These are phyloP conservation scores for Talaromyces ruber DNA, from an alignment of 495 filamentous ascomycete genomes.

Conservation along the genomic window DNA sequence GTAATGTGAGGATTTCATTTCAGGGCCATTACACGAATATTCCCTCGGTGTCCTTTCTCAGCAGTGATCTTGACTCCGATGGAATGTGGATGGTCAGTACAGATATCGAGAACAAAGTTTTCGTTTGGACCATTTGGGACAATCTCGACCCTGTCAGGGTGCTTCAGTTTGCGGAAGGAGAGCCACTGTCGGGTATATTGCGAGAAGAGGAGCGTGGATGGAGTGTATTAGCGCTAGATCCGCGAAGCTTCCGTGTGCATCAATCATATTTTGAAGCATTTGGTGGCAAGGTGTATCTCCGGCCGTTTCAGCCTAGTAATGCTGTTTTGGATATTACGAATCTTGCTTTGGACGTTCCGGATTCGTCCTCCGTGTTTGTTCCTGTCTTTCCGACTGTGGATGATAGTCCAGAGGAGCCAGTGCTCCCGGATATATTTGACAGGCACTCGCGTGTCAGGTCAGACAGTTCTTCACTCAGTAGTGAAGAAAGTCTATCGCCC, in stretches of 20 bases:
- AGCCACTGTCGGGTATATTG: constrained; percentile 10
- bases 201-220: constrained; percentile 30
- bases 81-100: constrained; percentile 66
- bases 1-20: constrained; percentile 34
- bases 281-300: constrained; percentile 27
- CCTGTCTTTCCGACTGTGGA: constrained; percentile 17
- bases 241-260: constrained; percentile 31
- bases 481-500: not conserved
- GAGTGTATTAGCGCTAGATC: constrained; percentile 43
- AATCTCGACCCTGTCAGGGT: constrained; percentile 18
- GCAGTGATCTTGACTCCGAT: constrained; percentile 49
- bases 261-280: constrained; percentile 29
- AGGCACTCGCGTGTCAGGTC: constrained; percentile 16
- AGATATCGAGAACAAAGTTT: constrained; percentile 59
- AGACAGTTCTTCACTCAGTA: not conserved
- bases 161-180: constrained; percentile 19
- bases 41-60: constrained; percentile 66
- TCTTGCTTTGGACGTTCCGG: constrained; percentile 13
- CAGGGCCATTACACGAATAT: constrained; percentile 55
- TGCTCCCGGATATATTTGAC: constrained; percentile 23
- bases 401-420: constrained; percentile 12
- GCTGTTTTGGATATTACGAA: constrained; percentile 24
- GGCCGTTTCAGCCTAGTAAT: constrained; percentile 9
- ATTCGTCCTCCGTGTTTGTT: constrained; percentile 21
- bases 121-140: constrained; percentile 61